Percentiles rank a stretch among this genome's conserved stretches.
Conservation (phyloP, 1,284 basidiomycete genomes). For the Violaceomyces palustris region DNA sequence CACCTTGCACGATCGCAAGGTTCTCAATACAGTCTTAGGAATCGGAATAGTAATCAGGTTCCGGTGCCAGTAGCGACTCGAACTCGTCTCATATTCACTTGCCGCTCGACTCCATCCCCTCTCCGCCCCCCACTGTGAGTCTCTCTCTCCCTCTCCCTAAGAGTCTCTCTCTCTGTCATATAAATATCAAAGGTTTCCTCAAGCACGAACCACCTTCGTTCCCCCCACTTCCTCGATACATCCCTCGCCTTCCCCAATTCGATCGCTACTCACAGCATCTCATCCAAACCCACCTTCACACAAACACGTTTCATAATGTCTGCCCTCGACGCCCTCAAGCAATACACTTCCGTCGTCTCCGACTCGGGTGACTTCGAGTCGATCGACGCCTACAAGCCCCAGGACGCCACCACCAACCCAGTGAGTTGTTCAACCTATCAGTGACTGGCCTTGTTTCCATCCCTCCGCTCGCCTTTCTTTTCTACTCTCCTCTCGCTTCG, state of each 20-base stretch:
- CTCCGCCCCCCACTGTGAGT: too few relatives aligned
- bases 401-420: conserved; percentile 53
- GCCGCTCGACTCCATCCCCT: too few relatives aligned
- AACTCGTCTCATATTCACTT: too few relatives aligned
- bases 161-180: too few relatives aligned
- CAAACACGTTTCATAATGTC: conserved; percentile 15
- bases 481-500: neutral
- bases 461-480: neutral
- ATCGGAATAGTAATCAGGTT: too few relatives aligned
- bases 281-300: neutral
- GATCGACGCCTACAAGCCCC: conserved; percentile 52
- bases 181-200: too few relatives aligned
- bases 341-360: conserved; percentile 50
- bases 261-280: too few relatives aligned
- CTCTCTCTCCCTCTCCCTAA: too few relatives aligned
- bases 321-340: conserved; percentile 49
- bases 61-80: too few relatives aligned
- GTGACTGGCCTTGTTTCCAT: neutral
- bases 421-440: conserved; percentile 9
- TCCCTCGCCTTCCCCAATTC: too few relatives aligned
- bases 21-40: too few relatives aligned
- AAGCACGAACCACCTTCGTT: neutral
- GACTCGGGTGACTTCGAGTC: conserved; percentile 53
- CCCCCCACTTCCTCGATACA: conserved; percentile 1
- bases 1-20: too few relatives aligned